phyloP scores from a whole-genome alignment of 768 basidiomycete genomes.

The Rhodosporidiobolus sp. region DNA sequence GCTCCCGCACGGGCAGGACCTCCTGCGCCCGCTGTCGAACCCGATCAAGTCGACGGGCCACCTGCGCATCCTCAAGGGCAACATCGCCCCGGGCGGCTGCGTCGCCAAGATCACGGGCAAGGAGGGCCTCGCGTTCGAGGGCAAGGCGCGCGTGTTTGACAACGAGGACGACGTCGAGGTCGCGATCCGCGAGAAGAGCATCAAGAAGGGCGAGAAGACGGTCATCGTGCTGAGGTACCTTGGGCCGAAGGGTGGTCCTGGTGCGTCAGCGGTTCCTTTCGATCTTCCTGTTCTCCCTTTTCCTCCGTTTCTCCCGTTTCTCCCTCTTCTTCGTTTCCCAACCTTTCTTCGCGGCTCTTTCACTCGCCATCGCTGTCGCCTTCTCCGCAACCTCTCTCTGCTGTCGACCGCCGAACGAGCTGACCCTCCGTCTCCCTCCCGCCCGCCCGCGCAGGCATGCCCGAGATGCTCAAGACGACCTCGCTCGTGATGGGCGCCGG shows the following conservation, averaged over 20 bases:
- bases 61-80: constrained; percentile 84
- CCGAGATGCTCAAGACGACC: constrained; percentile 93
- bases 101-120: constrained; percentile 96
- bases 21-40: constrained; percentile 79
- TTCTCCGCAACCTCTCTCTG: neutral
- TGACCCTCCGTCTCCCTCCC: neutral
- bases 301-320: neutral
- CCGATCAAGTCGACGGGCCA: constrained; percentile 89
- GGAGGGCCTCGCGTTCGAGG: constrained; percentile 82
- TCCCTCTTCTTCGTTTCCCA: neutral
- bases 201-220: constrained; percentile 94
- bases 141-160: constrained; percentile 90
- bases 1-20: constrained; percentile 65
- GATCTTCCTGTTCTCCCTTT: neutral
- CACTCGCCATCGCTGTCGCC: neutral
- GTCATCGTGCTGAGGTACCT: constrained; percentile 89
- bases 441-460: constrained; percentile 67
- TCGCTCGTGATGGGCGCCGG: constrained; percentile 98
- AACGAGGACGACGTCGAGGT: constrained; percentile 79
- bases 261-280: constrained; percentile 53
- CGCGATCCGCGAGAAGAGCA: constrained; percentile 80
- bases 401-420: too few relatives aligned
- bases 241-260: constrained; percentile 94
- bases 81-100: constrained; percentile 90
- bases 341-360: neutral